These are phyloP conservation scores for Phytophthora pistaciae DNA, from an alignment of 352 stramenopile species.

Conservation along the genomic window DNA sequence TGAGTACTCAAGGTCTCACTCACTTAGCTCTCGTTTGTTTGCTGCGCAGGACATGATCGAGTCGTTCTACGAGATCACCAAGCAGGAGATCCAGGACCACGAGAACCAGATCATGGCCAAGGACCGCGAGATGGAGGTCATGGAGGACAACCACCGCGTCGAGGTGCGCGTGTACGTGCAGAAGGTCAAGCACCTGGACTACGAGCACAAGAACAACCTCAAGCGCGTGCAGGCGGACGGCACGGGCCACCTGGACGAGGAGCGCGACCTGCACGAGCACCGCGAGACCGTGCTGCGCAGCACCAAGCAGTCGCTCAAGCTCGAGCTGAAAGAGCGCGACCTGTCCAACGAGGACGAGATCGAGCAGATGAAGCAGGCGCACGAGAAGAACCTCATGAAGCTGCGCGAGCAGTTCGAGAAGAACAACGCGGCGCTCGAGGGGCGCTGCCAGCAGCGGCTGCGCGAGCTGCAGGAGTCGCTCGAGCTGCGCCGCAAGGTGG, in stretches of 20 bases:
- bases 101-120: constrained; percentile 93
- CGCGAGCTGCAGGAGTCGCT: constrained; percentile 85
- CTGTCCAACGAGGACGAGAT: constrained; percentile 91
- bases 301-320: constrained; percentile 78
- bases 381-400: constrained; percentile 95
- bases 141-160: constrained; percentile 96
- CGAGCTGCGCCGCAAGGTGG: constrained; percentile 92
- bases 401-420: constrained; percentile 92
- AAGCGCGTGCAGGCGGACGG: constrained; percentile 85
- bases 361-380: constrained; percentile 90
- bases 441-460: constrained; percentile 76
- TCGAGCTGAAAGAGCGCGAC: constrained; percentile 87
- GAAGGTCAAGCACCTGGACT: constrained; percentile 96
- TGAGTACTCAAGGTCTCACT: constrained; percentile 4
- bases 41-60: constrained; percentile 92
- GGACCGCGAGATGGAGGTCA: constrained; percentile 96
- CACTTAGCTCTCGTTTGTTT: constrained; percentile 1
- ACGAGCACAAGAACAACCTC: constrained; percentile 95
- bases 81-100: constrained; percentile 91
- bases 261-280: constrained; percentile 75
- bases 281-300: constrained; percentile 71
- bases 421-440: constrained; percentile 80
- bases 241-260: constrained; percentile 74
- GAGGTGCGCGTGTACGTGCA: constrained; percentile 95
- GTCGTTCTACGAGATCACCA: constrained; percentile 96